Percentiles rank a stretch among this genome's conserved stretches.
Evolutionary conservation across 805 yeast species (phyloP).

Genomic region (Hyphopichia homilentoma): DNA sequence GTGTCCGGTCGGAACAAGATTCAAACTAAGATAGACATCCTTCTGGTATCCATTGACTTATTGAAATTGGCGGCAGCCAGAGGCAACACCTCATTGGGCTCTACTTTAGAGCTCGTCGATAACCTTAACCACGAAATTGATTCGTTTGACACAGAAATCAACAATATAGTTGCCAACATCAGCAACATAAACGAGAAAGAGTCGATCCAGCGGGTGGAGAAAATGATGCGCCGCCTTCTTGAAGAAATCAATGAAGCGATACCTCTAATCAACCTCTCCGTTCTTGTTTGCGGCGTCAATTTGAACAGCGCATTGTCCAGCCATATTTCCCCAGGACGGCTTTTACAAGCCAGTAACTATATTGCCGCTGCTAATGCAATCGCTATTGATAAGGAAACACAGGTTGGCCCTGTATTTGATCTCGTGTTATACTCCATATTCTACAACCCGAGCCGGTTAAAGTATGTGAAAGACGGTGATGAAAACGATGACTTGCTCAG

Average conservation of each 20-base stretch:
- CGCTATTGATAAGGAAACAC: slow-evolving; percentile 29
- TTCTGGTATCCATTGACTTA: slow-evolving; percentile 65
- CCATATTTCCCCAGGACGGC: slow-evolving; percentile 58
- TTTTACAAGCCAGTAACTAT: slow-evolving; percentile 57
- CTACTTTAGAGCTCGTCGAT: slow-evolving; percentile 51
- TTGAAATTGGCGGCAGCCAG: slow-evolving; percentile 59
- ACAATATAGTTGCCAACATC: slow-evolving; percentile 28
- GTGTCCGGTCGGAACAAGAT: slow-evolving; percentile 42
- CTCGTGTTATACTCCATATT: slow-evolving; percentile 60
- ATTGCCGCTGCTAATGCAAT: slow-evolving; percentile 38
- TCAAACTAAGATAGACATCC: slow-evolving; percentile 55
- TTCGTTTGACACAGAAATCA: slow-evolving; percentile 50
- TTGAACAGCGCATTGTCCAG: slow-evolving; percentile 47
- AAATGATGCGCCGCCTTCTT: slow-evolving; percentile 45
- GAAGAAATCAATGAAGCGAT: slow-evolving; percentile 60
- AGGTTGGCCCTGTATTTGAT: slow-evolving; percentile 60
- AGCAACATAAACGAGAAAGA: slow-evolving; percentile 27
- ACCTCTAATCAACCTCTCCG: slow-evolving; percentile 62
- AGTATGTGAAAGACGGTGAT: slow-evolving; percentile 21
- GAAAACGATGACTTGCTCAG: slow-evolving; percentile 25
- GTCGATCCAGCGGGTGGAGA: slow-evolving; percentile 45
- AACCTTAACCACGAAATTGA: slow-evolving; percentile 57
- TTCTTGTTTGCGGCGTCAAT: slow-evolving; percentile 67
- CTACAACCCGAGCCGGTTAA: slow-evolving; percentile 47
- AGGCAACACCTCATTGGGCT: slow-evolving; percentile 55